Conservation (phyloP, 306 rosid genomes). For the Purshia tridentata region DNA sequence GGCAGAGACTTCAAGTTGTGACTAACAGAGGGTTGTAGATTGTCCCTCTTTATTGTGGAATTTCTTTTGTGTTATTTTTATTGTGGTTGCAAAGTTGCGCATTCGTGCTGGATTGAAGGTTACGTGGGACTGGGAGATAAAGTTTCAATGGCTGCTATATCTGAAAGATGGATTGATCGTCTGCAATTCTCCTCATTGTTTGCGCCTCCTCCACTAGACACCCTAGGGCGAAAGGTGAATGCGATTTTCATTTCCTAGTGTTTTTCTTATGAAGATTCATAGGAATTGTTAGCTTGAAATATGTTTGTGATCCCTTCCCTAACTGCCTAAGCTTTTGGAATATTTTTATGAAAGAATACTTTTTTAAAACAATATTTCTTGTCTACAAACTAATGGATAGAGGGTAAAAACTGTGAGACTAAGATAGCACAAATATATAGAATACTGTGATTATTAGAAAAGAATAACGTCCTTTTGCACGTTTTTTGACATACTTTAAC, state of each 20-base stretch:
- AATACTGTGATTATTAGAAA: too few species aligned
- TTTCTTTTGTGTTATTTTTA: background rate
- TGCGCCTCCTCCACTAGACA: constrained; percentile 81
- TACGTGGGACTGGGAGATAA: constrained; percentile 3
- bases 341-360: too few species aligned
- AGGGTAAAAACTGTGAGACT: too few species aligned
- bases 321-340: background rate
- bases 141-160: constrained; percentile 51
- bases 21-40: constrained; percentile 16
- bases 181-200: constrained; percentile 76
- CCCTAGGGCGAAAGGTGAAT: constrained; percentile 63
- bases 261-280: background rate
- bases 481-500: too few species aligned
- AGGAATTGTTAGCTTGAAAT: too few species aligned
- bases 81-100: background rate
- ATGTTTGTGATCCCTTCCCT: too few species aligned
- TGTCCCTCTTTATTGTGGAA: constrained; percentile 1
- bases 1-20: constrained; percentile 10
- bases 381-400: too few species aligned
- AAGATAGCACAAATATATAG: too few species aligned
- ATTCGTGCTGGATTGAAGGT: background rate
- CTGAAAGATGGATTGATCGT: constrained; percentile 75
- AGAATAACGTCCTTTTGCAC: too few species aligned
- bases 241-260: background rate
- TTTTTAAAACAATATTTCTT: too few species aligned